These are phyloP conservation scores for Musa schizocarpa DNA, from an alignment of 176 grass and related monocot genomes.

Conservation along the genomic window DNA sequence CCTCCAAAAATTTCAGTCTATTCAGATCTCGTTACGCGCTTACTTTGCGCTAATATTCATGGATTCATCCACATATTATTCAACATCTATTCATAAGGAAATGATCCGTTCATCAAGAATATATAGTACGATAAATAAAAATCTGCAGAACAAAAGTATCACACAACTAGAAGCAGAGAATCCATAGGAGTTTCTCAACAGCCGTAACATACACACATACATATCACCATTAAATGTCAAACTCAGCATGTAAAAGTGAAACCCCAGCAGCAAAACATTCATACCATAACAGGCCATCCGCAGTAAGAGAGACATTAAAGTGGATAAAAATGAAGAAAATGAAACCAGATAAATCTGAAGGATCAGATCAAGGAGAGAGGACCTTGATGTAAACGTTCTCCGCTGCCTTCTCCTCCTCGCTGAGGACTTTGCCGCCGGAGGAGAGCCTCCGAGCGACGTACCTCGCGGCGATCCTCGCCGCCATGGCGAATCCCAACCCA, in stretches of 20 bases:
- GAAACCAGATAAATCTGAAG: no score
- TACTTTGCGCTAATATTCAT: neutral
- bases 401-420: constrained; percentile 28
- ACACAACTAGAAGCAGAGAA: neutral
- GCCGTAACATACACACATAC: no score
- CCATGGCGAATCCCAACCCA: constrained; percentile 12
- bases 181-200: neutral
- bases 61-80: neutral
- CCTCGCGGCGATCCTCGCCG: constrained; percentile 13
- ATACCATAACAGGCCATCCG: neutral
- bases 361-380: neutral
- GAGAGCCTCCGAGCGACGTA: constrained; percentile 10
- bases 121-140: neutral
- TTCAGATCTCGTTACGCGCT: neutral
- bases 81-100: neutral
- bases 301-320: no score
- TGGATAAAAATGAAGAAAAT: neutral
- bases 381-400: constrained; percentile 34
- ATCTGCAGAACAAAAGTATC: neutral
- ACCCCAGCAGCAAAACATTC: neutral
- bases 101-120: neutral
- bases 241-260: neutral
- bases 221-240: no score
- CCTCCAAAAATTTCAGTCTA: neutral
- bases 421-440: constrained; percentile 20